Conservation (phyloP, 352 stramenopile genomes). For the Phytophthora idaei region DNA sequence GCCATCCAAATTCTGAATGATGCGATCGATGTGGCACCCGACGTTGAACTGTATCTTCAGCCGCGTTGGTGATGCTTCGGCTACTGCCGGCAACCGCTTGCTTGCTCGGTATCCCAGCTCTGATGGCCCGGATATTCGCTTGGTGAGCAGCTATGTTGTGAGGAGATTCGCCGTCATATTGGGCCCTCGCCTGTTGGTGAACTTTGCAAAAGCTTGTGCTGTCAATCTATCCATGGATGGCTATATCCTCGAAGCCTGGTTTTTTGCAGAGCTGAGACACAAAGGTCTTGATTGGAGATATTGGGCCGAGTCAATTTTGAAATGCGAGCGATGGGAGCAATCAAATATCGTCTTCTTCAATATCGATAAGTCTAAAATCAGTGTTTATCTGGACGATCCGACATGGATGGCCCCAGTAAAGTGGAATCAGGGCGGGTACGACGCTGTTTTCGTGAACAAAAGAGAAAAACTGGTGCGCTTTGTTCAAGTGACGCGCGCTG, state of each 20-base stretch:
- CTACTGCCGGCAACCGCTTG: neutral
- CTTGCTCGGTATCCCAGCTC: neutral
- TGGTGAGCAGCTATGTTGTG: constrained; percentile 10
- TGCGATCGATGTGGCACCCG: neutral
- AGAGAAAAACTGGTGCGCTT: constrained; percentile 6
- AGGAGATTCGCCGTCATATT: neutral
- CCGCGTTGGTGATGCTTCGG: neutral
- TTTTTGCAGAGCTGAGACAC: constrained; percentile 2
- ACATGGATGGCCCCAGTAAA: constrained; percentile 10
- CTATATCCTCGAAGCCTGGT: constrained; percentile 4
- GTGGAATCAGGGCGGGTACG: constrained; percentile 3
- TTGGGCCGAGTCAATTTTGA: neutral
- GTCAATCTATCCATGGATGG: neutral
- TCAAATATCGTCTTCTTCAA: constrained; percentile 4
- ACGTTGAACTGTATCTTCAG: constrained; percentile 6
- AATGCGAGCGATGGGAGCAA: neutral
- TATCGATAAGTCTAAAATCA: neutral
- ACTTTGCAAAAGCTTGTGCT: neutral
- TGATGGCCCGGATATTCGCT: neutral
- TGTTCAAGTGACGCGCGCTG: constrained; percentile 9
- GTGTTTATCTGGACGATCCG: neutral
- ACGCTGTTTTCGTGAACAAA: constrained; percentile 18
- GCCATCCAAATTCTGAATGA: neutral
- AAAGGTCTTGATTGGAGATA: constrained; percentile 3
- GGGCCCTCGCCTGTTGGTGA: neutral